These are phyloP conservation scores for Sophora flavescens DNA, from an alignment of 306 rosid genomes.

Conservation along the genomic window DNA sequence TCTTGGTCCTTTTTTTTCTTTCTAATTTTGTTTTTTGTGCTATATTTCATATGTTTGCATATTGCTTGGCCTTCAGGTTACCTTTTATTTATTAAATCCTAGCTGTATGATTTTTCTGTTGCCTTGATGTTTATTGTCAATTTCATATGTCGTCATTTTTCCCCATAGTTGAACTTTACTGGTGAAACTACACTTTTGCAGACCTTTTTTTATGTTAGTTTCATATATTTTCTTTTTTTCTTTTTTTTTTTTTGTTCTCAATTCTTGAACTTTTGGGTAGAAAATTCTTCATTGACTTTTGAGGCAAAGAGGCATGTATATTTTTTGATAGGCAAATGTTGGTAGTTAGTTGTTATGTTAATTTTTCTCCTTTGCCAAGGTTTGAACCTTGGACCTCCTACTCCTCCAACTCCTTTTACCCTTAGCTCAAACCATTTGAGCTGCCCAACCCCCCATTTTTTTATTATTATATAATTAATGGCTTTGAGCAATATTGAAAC, in stretches of 20 bases:
- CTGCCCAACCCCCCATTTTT: background rate
- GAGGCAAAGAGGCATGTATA: background rate
- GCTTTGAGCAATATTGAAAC: background rate
- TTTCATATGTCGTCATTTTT: background rate
- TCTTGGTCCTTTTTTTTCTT: background rate
- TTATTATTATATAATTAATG: constrained; percentile 17
- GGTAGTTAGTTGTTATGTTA: no score
- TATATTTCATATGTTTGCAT: background rate
- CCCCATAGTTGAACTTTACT: background rate
- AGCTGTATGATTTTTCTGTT: background rate
- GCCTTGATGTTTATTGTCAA: constrained; percentile 14
- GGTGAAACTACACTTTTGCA: background rate
- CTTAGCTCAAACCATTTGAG: background rate
- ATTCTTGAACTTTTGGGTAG: background rate
- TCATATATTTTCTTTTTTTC: background rate
- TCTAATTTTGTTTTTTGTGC: background rate
- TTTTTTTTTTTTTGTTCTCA: background rate
- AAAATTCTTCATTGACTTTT: background rate
- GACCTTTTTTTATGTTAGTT: background rate
- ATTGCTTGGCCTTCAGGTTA: background rate
- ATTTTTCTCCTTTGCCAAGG: no score
- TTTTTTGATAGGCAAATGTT: background rate
- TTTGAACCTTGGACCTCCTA: no score
- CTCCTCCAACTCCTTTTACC: no score
- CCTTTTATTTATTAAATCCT: background rate